Evolutionary conservation across 116 monocot species (phyloP).

Genomic region (Zostera marina): DNA sequence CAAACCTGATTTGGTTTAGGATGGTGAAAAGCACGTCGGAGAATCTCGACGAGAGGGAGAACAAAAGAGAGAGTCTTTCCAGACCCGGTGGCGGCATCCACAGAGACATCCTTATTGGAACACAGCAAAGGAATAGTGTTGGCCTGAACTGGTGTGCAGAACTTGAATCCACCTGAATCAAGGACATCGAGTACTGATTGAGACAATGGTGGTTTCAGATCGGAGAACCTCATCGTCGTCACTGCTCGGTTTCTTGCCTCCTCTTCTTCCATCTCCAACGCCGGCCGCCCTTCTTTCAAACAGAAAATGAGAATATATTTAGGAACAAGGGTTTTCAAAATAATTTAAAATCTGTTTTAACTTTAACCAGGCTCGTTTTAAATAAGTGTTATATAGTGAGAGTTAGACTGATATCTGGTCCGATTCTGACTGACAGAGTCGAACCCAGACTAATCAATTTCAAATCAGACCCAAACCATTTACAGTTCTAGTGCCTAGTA

Average conservation of each 20-base stretch:
- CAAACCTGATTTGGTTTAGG: constrained; percentile 70
- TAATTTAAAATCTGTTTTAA: no score
- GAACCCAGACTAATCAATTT: no score
- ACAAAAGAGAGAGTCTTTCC: constrained; percentile 92
- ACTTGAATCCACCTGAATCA: constrained; percentile 33
- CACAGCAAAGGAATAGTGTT: constrained; percentile 66
- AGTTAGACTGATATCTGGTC: no score
- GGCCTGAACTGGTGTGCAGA: constrained; percentile 95
- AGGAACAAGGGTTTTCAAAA: no score
- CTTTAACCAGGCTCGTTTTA: no score
- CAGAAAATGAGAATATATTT: not conserved
- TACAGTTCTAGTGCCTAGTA: no score
- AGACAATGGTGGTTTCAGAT: constrained; percentile 54
- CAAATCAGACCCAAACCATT: no score
- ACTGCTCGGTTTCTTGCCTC: constrained; percentile 34
- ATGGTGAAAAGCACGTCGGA: constrained; percentile 32
- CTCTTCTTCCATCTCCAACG: not conserved
- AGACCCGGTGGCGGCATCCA: constrained; percentile 95
- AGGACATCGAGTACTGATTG: constrained; percentile 43
- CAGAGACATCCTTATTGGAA: constrained; percentile 78
- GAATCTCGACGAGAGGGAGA: constrained; percentile 69
- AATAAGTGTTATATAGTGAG: no score
- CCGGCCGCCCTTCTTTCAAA: not conserved
- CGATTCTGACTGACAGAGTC: no score
- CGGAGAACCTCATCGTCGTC: constrained; percentile 61